Conservation (phyloP, 164 flowering plant genomes). For the Sextonia rubra region DNA sequence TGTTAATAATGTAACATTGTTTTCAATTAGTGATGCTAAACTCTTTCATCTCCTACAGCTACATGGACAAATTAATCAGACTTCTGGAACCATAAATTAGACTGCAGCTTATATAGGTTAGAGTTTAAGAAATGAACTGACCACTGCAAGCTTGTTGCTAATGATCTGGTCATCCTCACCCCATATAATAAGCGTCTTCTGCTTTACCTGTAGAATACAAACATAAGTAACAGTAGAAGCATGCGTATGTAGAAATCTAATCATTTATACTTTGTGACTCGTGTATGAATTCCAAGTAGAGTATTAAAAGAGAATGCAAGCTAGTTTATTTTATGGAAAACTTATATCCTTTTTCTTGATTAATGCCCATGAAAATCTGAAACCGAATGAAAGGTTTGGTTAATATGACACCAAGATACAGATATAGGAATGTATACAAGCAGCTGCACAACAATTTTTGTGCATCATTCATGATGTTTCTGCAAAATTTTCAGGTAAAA, state of each 20-base stretch:
- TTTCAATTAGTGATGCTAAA: not conserved
- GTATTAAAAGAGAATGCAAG: not conserved
- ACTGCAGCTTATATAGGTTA: not conserved
- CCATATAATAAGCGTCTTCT: constrained; percentile 85
- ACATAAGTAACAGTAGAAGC: not conserved
- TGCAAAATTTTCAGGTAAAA: no score
- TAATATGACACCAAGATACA: not conserved
- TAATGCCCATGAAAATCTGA: no score
- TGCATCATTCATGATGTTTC: no score
- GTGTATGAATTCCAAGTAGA: not conserved
- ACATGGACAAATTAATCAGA: not conserved
- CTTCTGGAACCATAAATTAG: not conserved
- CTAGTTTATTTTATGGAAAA: not conserved
- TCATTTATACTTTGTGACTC: not conserved
- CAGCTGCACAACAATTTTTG: not conserved
- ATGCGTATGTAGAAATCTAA: not conserved
- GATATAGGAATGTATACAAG: not conserved
- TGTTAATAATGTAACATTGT: no score
- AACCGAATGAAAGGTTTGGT: not conserved
- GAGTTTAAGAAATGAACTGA: constrained; percentile 29
- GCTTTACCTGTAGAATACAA: constrained; percentile 48
- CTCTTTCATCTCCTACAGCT: not conserved
- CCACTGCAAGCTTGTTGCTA: constrained; percentile 64
- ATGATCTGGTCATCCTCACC: constrained; percentile 88
- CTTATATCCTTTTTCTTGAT: not conserved